Conservation (phyloP, 106 monocot species). For the Iris macrosiphon region DNA sequence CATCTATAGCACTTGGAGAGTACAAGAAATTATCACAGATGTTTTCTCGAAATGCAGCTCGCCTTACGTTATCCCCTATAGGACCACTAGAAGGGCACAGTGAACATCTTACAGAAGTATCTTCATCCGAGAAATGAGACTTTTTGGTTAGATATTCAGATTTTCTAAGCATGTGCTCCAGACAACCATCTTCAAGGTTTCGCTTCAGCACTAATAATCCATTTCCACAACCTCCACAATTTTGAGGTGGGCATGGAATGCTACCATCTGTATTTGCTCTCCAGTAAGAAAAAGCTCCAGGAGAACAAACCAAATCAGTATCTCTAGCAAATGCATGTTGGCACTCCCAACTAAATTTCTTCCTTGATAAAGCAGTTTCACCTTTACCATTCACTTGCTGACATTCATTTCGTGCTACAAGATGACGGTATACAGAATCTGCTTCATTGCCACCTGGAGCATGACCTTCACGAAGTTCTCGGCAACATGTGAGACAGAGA, state of each 20-base stretch:
- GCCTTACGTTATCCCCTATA: not conserved
- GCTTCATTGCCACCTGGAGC: conserved; percentile 24
- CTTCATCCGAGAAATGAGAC: conserved; percentile 1
- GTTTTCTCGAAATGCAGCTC: conserved; percentile 9
- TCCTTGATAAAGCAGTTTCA: not conserved
- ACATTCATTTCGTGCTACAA: not conserved
- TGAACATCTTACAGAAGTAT: conserved; percentile 1
- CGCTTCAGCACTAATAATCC: conserved; percentile 11
- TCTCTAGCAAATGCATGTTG: conserved; percentile 6
- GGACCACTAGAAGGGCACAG: not conserved
- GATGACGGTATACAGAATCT: conserved; percentile 3
- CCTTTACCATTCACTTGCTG: not conserved
- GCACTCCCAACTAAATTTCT: conserved; percentile 23
- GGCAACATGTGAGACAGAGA: conserved; percentile 50
- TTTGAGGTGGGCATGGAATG: conserved; percentile 23
- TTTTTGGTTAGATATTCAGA: conserved; percentile 13
- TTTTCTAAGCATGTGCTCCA: conserved; percentile 11
- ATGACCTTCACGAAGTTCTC: conserved; percentile 45
- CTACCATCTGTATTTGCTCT: conserved; percentile 13
- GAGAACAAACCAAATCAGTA: not conserved
- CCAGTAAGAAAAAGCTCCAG: conserved; percentile 8
- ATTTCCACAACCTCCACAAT: conserved; percentile 24
- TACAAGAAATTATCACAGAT: conserved; percentile 23
- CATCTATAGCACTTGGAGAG: conserved; percentile 11
- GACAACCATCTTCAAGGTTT: conserved; percentile 8